phyloP scores from a whole-genome alignment of 176 grass and related monocot genomes.

The Eragrostis curvula region DNA sequence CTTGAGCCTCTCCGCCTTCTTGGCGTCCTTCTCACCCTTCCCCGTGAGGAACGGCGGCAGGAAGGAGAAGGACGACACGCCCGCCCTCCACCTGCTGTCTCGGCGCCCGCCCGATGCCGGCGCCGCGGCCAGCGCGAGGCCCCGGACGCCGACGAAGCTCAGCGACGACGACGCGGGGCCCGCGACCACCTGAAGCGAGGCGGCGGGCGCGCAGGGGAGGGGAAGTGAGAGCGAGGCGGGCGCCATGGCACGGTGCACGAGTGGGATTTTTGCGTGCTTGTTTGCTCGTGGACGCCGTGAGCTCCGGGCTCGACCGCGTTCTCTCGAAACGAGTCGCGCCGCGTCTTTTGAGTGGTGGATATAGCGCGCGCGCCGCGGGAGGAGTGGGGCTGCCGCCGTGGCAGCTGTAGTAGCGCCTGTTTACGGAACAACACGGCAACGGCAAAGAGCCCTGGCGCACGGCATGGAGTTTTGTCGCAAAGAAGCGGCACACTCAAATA shows the following conservation, averaged over 20 bases:
- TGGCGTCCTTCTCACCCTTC: conserved; percentile 52
- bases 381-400: neutral
- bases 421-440: neutral
- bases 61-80: conserved; percentile 84
- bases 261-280: conserved; percentile 26
- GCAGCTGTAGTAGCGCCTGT: neutral
- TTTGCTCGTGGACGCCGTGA: neutral
- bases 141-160: neutral
- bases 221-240: conserved; percentile 24
- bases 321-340: conserved; percentile 2
- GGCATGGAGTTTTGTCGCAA: too few relatives aligned
- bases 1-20: conserved; percentile 66
- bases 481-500: too few relatives aligned
- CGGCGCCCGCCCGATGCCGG: neutral
- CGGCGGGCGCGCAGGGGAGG: conserved; percentile 21
- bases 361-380: conserved; percentile 8
- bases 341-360: conserved; percentile 42
- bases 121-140: neutral
- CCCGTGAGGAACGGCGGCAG: conserved; percentile 53
- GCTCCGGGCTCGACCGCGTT: neutral
- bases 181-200: conserved; percentile 12
- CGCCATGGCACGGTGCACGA: conserved; percentile 16
- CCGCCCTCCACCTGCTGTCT: conserved; percentile 53
- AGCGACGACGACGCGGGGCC: neutral
- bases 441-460: too few relatives aligned